Evolutionary conservation across 1,139 yeast genomes (phyloP).

Genomic region (Scheffersomyces lignicola): DNA sequence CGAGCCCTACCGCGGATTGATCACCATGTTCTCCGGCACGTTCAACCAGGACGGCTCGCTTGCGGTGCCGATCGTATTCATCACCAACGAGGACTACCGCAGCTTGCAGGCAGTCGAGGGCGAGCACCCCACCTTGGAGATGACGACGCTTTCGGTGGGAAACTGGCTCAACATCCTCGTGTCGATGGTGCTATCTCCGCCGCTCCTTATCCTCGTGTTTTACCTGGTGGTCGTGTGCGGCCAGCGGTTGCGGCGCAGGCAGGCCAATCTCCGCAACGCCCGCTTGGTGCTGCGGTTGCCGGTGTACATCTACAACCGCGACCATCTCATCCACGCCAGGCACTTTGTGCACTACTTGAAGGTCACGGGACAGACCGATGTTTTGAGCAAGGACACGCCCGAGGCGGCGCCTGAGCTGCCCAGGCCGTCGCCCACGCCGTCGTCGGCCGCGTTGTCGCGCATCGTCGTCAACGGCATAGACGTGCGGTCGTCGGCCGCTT

Average conservation of each 20-base stretch:
- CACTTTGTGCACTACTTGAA: constrained; percentile 30
- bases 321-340: constrained; percentile 32
- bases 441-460: constrained; percentile 21
- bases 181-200: constrained; percentile 47
- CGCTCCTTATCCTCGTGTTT: constrained; percentile 37
- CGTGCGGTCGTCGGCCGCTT: constrained; percentile 20
- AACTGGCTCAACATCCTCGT: constrained; percentile 40
- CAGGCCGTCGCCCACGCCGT: constrained; percentile 15
- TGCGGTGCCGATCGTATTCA: constrained; percentile 37
- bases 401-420: constrained; percentile 12
- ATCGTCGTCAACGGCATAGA: constrained; percentile 35
- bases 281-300: constrained; percentile 38
- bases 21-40: constrained; percentile 45
- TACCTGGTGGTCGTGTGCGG: constrained; percentile 33
- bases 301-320: constrained; percentile 38
- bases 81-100: constrained; percentile 38
- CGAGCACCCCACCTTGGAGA: constrained; percentile 15
- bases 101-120: constrained; percentile 16
- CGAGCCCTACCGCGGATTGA: constrained; percentile 38
- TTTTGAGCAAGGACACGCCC: constrained; percentile 11
- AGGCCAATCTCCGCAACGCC: constrained; percentile 30
- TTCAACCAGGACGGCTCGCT: constrained; percentile 41
- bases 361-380: constrained; percentile 22
- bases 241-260: constrained; percentile 29
- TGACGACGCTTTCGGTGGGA: constrained; percentile 39